phyloP scores from a whole-genome alignment of 2,329 filamentous ascomycete genomes.

The Clarireedia paspali region DNA sequence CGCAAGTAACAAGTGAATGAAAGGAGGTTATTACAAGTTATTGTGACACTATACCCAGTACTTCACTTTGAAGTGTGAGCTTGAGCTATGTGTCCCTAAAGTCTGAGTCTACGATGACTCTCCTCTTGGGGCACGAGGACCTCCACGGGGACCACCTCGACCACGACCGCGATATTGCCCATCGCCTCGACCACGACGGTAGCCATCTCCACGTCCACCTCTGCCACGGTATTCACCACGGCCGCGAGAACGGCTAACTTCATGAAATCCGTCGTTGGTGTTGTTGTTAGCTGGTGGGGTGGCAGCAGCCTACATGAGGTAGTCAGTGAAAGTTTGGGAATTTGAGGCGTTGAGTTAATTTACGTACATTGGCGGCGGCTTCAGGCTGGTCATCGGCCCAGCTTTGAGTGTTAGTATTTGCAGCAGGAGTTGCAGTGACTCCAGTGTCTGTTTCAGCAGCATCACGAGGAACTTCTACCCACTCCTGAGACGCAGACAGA shows the following conservation, averaged over 20 bases:
- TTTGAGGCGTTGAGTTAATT: conserved; percentile 14
- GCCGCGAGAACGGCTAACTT: conserved; percentile 52
- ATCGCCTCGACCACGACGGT: conserved; percentile 35
- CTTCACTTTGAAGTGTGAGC: neutral
- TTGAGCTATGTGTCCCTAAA: neutral
- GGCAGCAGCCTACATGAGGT: conserved; percentile 29
- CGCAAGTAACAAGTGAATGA: conserved; percentile 9
- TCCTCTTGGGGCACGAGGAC: conserved; percentile 17
- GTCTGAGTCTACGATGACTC: conserved; percentile 5
- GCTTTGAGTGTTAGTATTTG: conserved; percentile 53
- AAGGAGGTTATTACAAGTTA: conserved; percentile 8
- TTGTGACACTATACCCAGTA: neutral
- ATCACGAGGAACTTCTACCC: conserved; percentile 61
- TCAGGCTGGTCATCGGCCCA: conserved; percentile 78
- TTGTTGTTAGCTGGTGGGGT: conserved; percentile 34
- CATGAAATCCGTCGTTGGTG: conserved; percentile 63
- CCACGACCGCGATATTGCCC: conserved; percentile 31
- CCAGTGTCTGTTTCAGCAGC: conserved; percentile 66
- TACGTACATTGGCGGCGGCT: conserved; percentile 36
- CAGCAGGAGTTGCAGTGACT: conserved; percentile 46
- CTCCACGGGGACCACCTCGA: conserved; percentile 17
- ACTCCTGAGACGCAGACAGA: conserved; percentile 29
- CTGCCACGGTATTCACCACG: conserved; percentile 36
- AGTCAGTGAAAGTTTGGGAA: neutral
- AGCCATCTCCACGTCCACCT: conserved; percentile 39